These are phyloP conservation scores for Yamadazyma songkhlaensis DNA, from an alignment of 1,139 yeast genomes.

Conservation along the genomic window DNA sequence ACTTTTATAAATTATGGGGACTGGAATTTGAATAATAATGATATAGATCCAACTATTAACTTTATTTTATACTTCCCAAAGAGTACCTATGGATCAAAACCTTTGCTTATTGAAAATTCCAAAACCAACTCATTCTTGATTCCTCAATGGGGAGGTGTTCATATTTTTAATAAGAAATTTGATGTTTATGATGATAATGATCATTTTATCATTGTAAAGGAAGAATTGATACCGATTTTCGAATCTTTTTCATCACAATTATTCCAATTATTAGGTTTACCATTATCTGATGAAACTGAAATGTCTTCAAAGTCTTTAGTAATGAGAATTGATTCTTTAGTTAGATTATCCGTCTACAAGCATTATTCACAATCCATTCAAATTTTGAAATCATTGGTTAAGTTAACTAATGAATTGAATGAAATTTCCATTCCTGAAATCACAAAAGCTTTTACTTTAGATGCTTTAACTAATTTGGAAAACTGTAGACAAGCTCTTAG, in stretches of 20 bases:
- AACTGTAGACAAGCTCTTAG: conserved; percentile 28
- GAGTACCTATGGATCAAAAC: conserved; percentile 38
- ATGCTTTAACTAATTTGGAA: conserved; percentile 34
- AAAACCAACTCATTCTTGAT: conserved; percentile 67
- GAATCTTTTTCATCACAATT: conserved; percentile 75
- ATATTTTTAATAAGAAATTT: conserved; percentile 45
- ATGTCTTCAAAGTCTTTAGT: conserved; percentile 48
- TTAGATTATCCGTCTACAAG: conserved; percentile 54
- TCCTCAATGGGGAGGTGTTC: conserved; percentile 89
- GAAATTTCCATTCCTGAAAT: conserved; percentile 79
- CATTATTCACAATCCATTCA: conserved; percentile 52
- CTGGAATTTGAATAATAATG: conserved; percentile 65
- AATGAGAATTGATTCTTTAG: conserved; percentile 63
- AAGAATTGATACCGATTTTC: conserved; percentile 55
- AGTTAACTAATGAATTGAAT: conserved; percentile 63
- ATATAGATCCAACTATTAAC: conserved; percentile 63
- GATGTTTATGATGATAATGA: conserved; percentile 21
- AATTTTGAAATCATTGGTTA: conserved; percentile 66
- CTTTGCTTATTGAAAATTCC: conserved; percentile 45
- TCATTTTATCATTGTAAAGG: conserved; percentile 27
- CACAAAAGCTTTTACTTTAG: conserved; percentile 49
- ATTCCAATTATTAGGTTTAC: conserved; percentile 66
- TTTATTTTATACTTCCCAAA: conserved; percentile 65
- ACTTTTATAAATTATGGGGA: conserved; percentile 76
- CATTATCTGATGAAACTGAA: conserved; percentile 11